Evolutionary conservation across 192 early-diverging fungal genomes (phyloP).

Genomic region (Mortierella antarctica): DNA sequence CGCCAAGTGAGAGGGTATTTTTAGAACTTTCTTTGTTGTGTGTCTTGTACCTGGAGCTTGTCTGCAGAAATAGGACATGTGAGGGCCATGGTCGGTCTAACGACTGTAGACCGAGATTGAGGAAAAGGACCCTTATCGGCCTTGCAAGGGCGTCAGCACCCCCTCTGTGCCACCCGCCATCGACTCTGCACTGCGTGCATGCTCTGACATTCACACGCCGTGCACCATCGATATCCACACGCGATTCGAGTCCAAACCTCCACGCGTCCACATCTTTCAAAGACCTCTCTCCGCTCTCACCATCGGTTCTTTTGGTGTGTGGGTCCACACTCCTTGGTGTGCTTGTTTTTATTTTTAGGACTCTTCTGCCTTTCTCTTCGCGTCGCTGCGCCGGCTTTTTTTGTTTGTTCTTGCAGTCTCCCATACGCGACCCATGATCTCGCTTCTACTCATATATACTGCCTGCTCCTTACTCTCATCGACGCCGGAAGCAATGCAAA

Average conservation of each 20-base stretch:
- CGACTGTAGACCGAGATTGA: background rate
- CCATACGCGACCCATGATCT: background rate
- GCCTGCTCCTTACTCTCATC: background rate
- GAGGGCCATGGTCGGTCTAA: background rate
- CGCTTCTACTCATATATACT: background rate
- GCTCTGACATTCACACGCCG: no score
- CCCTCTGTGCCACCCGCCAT: background rate
- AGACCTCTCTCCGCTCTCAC: no score
- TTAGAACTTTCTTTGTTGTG: background rate
- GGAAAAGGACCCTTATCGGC: background rate
- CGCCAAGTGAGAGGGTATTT: background rate
- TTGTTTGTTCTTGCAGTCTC: background rate
- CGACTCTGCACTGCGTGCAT: background rate
- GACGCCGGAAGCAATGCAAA: background rate
- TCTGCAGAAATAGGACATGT: conserved; percentile 9
- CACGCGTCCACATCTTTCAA: no score
- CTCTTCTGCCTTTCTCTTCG: no score
- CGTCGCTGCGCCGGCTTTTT: background rate
- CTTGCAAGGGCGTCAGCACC: background rate
- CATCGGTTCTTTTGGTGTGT: no score
- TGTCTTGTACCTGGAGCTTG: background rate
- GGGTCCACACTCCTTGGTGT: no score
- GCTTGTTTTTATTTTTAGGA: no score
- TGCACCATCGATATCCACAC: no score
- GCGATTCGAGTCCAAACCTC: no score